These are phyloP conservation scores for Aspergillus sp. DNA, from an alignment of 2,329 filamentous ascomycete species.

Conservation along the genomic window DNA sequence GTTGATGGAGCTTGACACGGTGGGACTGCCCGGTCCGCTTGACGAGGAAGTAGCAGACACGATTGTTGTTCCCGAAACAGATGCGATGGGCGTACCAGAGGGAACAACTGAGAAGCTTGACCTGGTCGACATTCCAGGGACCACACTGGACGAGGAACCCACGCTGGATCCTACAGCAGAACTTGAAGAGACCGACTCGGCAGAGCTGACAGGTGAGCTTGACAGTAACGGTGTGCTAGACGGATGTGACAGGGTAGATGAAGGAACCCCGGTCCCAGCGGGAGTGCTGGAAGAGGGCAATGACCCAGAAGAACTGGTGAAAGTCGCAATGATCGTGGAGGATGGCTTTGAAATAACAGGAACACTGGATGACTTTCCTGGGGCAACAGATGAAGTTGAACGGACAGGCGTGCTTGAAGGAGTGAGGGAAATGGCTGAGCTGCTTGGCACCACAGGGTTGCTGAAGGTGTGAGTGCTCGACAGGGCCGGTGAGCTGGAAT, in stretches of 20 bases:
- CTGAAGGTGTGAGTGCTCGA: neutral
- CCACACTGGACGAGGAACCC: neutral
- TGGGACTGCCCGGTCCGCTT: slow-evolving; percentile 11
- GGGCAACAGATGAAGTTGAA: neutral
- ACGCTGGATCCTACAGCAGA: neutral
- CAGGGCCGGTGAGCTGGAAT: neutral
- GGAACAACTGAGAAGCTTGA: neutral
- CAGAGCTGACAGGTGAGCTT: neutral
- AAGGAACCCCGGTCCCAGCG: neutral
- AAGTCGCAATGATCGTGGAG: neutral
- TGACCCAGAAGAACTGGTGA: neutral
- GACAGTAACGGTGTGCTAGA: slow-evolving; percentile 1
- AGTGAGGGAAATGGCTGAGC: neutral
- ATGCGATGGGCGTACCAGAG: neutral
- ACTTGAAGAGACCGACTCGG: slow-evolving; percentile 3
- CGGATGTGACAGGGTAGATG: neutral
- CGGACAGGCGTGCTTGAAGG: neutral
- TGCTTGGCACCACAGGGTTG: neutral
- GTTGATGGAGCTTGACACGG: slow-evolving; percentile 2
- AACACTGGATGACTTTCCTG: neutral
- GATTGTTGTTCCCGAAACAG: slow-evolving; percentile 5
- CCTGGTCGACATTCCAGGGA: neutral
- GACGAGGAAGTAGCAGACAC: slow-evolving; percentile 17
- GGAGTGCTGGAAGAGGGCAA: neutral
- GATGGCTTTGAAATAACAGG: neutral